phyloP scores from a whole-genome alignment of 2,329 filamentous ascomycete species.

The Apiospora kogelbergensis region DNA sequence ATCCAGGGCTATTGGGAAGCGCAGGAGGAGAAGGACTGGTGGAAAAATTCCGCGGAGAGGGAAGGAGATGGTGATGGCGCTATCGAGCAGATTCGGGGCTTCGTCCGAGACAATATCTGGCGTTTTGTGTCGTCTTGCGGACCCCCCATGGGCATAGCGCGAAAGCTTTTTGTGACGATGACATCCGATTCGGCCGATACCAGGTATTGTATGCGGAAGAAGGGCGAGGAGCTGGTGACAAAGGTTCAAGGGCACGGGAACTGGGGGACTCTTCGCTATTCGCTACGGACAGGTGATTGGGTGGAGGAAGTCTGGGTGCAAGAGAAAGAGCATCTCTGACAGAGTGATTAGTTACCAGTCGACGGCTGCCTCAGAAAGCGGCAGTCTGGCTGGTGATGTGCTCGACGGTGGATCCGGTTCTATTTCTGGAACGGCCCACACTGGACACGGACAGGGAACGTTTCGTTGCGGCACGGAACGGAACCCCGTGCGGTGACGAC shows the following conservation, averaged over 20 bases:
- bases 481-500: background rate
- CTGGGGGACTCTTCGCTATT: background rate
- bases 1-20: background rate
- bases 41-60: background rate
- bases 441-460: background rate
- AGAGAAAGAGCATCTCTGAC: background rate
- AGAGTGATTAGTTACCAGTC: too few relatives aligned
- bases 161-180: background rate
- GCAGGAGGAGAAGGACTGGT: background rate
- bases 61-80: background rate
- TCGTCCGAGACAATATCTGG: background rate
- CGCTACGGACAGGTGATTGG: background rate
- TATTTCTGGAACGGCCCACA: background rate
- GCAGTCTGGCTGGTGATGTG: background rate
- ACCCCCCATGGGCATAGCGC: background rate
- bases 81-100: background rate
- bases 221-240: background rate
- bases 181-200: background rate
- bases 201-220: background rate
- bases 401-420: background rate
- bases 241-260: background rate
- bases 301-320: background rate
- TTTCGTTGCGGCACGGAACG: background rate
- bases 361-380: background rate
- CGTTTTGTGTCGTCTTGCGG: background rate